Base-by-base conservation (phyloP, 2,329 filamentous ascomycete genomes). In the Metarhizium brunneum region DNA sequence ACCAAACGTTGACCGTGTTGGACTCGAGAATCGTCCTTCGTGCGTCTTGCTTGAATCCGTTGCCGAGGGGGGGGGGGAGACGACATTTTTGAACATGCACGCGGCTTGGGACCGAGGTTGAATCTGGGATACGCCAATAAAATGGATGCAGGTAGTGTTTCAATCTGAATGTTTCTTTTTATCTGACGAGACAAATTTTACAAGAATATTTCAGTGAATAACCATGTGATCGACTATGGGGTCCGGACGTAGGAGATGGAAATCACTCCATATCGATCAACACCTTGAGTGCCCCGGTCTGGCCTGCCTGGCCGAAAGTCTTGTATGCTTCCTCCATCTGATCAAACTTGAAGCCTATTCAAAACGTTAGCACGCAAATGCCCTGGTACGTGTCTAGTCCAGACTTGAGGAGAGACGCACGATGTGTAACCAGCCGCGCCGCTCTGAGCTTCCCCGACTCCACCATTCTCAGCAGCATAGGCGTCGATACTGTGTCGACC, bases 381-480 rank as follows among this genome's bases (percentile, higher is more conserved):
- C 16, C 1, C 42, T 49, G 11, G 14, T 14, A 25, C 25, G 1
- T 25, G 25, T 14, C 40, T 1, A 3, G 10, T 5, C 5, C 38
- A 14, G 20, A 36, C 30, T 2, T 16, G 18, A 25, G 5, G 42
- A 25, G 47, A 14, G 38, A 59, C 72, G 59, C 62, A 75, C 70
- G 64, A 59, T 80, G 76, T 1, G 75, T 79, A 45, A 78, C 73
- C 16, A 79, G 64, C 55, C 70, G 65, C 0, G 66, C 63, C 5
- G 74, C 72, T 32, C 76, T 65, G 11, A 79, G 58, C 50, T 69
- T 73, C 10, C 71, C 70, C 0, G 75, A 65, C 30, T 68, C 61
- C 13, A 75, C 71, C 11, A 78, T 64, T 59, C 74, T 75, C n/a
- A 79, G 59, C 14, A 80, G 64, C 71, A 77, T 77, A 0, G 76